Base-by-base conservation (phyloP, 345 rosid genomes). In the Turnera subulata region DNA sequence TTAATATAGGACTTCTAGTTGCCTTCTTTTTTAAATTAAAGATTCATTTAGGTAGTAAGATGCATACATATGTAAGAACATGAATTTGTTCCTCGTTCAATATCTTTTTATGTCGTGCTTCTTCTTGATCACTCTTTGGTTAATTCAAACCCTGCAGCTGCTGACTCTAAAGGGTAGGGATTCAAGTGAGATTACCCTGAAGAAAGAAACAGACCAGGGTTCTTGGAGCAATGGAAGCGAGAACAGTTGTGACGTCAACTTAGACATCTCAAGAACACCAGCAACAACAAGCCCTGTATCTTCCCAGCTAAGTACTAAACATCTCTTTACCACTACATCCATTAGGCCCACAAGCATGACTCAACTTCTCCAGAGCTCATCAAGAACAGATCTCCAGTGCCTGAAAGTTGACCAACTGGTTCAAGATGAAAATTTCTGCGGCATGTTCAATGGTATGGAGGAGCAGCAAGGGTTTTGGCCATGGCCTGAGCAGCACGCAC, bases 211-310 rank as follows among this genome's bases (percentile, higher is more conserved):
- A 13, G 66, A 58, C 52, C 77, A 84, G 40, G 80, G 69, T 61
- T 84, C 92, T 43, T 78, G 89, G 89, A 88, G 86, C 84, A 81
- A 83, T 64, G 96, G 74, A 37, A 84, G 88, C 48, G 82, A 78
- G 5, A 82, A 69, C 74, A 74, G 73, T 59, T 78, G 76, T 39
- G 96, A 84, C 48, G 68, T 72, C 22, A 84, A 82, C 62, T 53
- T 76, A 19, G 82, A 79, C 52, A 59, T 72, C 17, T 72, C 84
- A 67, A 82, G 81, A 70, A 70, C 62, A 54, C 53, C 74, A 66
- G 76, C 62, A 20, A 71, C 63, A 49, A 75, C 69, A 59, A 80
- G 75, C 32, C 78, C 83, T 25, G 66, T 56, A 13, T 63, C 78
- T 18, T 72, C 76, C 15, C 80, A 76, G 47, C 44, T 66, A 32